Percentiles rank a stretch among this genome's conserved stretches.
Evolutionary conservation across 768 basidiomycete genomes (phyloP).

Genomic region (Rhodocollybia butyracea): DNA sequence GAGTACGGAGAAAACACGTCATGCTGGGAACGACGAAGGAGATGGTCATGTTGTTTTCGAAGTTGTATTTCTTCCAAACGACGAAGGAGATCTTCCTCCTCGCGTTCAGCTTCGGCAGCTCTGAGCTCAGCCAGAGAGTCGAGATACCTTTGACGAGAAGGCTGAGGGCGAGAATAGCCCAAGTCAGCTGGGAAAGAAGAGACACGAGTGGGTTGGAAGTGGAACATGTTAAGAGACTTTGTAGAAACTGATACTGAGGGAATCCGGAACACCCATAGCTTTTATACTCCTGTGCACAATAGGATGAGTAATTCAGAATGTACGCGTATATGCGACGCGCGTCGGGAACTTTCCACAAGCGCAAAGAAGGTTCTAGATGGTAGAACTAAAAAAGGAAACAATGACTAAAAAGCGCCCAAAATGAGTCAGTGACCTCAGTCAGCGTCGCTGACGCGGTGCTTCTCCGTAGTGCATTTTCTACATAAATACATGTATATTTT

Average conservation of each 20-base stretch:
- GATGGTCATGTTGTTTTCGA: slow-evolving; percentile 10
- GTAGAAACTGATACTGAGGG: background rate
- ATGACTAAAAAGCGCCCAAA: background rate
- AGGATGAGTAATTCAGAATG: background rate
- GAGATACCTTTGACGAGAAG: slow-evolving; percentile 31
- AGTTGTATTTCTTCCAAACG: slow-evolving; percentile 18
- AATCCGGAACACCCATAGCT: background rate
- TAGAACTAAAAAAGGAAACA: background rate
- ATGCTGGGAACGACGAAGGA: background rate
- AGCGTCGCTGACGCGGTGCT: no score
- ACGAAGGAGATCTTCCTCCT: slow-evolving; percentile 9
- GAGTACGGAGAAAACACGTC: background rate
- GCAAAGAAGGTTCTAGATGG: background rate
- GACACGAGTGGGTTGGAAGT: background rate
- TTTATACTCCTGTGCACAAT: slow-evolving; percentile 1
- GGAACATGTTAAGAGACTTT: background rate
- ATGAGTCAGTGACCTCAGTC: no score
- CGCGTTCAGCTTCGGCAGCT: slow-evolving; percentile 25
- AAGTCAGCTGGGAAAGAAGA: background rate
- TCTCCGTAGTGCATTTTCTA: no score
- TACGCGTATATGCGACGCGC: slow-evolving; percentile 4
- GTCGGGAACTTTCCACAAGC: slow-evolving; percentile 3
- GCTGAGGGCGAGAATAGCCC: slow-evolving; percentile 11
- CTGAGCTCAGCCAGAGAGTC: slow-evolving; percentile 33
- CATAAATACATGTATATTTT: no score